Evolutionary conservation across 495 filamentous ascomycete genomes (phyloP).

Genomic region (Eremomyces bilateralis): DNA sequence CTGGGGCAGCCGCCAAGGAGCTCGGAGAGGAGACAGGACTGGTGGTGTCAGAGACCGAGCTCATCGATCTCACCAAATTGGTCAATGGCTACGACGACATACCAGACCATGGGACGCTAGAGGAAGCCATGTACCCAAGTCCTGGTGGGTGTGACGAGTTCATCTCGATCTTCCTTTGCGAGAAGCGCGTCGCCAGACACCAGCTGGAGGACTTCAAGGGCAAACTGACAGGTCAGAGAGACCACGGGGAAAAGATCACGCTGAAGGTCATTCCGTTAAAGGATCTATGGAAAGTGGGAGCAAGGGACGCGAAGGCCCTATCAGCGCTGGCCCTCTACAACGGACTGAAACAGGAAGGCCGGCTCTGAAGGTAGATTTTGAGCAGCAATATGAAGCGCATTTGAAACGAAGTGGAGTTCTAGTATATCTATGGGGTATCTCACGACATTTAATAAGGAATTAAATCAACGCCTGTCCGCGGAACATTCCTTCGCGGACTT

Average conservation of each 20-base stretch:
- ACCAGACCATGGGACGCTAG: slow-evolving; percentile 26
- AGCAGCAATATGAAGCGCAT: too few species aligned
- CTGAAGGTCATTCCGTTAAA: slow-evolving; percentile 49
- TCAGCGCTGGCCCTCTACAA: slow-evolving; percentile 58
- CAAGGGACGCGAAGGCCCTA: slow-evolving; percentile 60
- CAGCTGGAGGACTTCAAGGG: slow-evolving; percentile 50
- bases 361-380: too few species aligned
- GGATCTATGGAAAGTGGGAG: slow-evolving; percentile 55
- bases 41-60: slow-evolving; percentile 27
- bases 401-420: too few species aligned
- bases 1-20: slow-evolving; percentile 58
- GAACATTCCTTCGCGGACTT: slow-evolving; percentile 90
- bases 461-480: slow-evolving; percentile 72
- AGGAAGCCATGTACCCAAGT: slow-evolving; percentile 49
- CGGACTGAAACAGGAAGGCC: slow-evolving; percentile 43
- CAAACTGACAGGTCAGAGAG: slow-evolving; percentile 53
- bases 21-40: slow-evolving; percentile 49
- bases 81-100: slow-evolving; percentile 15
- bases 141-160: slow-evolving; percentile 72
- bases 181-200: slow-evolving; percentile 39
- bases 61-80: slow-evolving; percentile 50
- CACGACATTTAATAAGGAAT: too few species aligned
- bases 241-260: slow-evolving; percentile 66
- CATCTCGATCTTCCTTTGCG: slow-evolving; percentile 54
- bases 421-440: too few species aligned